These are phyloP conservation scores for Plenodomus lindquistii DNA, from an alignment of 2,329 filamentous ascomycete genomes.

Conservation along the genomic window DNA sequence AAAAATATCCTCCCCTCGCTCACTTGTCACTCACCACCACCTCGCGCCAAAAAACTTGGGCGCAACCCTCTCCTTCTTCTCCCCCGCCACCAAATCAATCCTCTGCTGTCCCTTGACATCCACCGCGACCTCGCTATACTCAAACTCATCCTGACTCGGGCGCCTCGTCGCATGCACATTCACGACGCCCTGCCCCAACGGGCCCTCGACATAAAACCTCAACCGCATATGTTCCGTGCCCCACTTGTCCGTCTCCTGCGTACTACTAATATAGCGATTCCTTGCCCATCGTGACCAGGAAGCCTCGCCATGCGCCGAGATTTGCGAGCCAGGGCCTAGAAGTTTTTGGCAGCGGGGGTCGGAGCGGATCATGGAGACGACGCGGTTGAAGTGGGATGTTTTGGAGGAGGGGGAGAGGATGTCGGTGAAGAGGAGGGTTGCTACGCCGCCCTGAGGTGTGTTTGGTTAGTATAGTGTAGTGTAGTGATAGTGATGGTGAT, in stretches of 20 bases:
- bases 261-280: constrained; percentile 64
- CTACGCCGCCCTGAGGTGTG: constrained; percentile 67
- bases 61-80: constrained; percentile 32
- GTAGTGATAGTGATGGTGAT: too few species aligned
- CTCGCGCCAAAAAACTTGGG: constrained; percentile 44
- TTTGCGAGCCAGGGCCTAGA: constrained; percentile 73
- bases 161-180: constrained; percentile 76
- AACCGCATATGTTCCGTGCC: constrained; percentile 82
- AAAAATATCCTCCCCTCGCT: too few species aligned
- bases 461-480: constrained; percentile 4
- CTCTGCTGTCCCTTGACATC: constrained; percentile 71
- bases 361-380: constrained; percentile 75
- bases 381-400: constrained; percentile 84
- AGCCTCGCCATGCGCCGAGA: constrained; percentile 79
- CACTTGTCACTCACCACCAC: constrained; percentile 46
- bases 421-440: constrained; percentile 46
- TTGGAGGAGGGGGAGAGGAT: constrained; percentile 68
- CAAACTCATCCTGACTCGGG: constrained; percentile 66
- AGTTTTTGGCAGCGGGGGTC: constrained; percentile 72
- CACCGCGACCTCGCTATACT: constrained; percentile 79
- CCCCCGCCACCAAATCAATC: constrained; percentile 44
- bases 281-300: constrained; percentile 80
- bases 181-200: constrained; percentile 72
- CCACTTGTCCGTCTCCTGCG: constrained; percentile 68
- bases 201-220: constrained; percentile 84